Base-by-base conservation (phyloP, 441 rosid genomes). In the Eutrema salsugineum region DNA sequence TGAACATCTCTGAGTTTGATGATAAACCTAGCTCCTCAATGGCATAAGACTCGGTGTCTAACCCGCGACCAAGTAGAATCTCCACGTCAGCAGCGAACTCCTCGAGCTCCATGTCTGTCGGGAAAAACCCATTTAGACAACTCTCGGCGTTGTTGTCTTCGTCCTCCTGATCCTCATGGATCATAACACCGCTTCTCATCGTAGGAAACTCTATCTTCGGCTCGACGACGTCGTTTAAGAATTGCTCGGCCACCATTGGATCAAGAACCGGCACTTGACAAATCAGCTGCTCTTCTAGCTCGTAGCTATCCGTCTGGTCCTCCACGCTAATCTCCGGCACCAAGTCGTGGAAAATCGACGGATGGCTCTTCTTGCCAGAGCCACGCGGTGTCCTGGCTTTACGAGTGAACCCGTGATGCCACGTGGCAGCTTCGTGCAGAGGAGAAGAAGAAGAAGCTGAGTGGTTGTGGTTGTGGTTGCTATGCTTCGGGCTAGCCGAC, bases 11-110 rank as follows among this genome's bases (percentile, higher is more conserved):
- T 10, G 77, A n/a, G n/a, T n/a, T n/a, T n/a, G 51, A 6, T 75
- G 72, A 17, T 38, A 94, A 72, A 54, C 93, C 96, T 63, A 90
- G 71, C n/a, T 83, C 93, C 64, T 85, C 91, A 85, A 91, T 90
- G 30, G 81, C 84, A 43, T 84, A 88, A 1, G 85, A 81, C 77
- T 90, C 91, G 1, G 81, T 80, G 43, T 88, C 96, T 28, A 92
- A 80, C 8, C 89, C 94, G 46, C 79, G 84, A 2, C 99, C 98
- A 0, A 94, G 87, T 74, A 94, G 75, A 70, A 77, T 89, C 82
- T 94, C 93, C 33, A 94, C 96, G 61, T 90, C 88, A 11, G 97
- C 98, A 4, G 94, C 90, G 53, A 94, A 94, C 70, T 90, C 94
- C 0, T 82, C 99, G 6, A 92, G 90, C 51, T 94, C 99, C 90